A percentile compares a stretch with the other conserved stretches of the same genome.
phyloP scores from a whole-genome alignment of 192 early-diverging fungal species.

The Podila verticillata region DNA sequence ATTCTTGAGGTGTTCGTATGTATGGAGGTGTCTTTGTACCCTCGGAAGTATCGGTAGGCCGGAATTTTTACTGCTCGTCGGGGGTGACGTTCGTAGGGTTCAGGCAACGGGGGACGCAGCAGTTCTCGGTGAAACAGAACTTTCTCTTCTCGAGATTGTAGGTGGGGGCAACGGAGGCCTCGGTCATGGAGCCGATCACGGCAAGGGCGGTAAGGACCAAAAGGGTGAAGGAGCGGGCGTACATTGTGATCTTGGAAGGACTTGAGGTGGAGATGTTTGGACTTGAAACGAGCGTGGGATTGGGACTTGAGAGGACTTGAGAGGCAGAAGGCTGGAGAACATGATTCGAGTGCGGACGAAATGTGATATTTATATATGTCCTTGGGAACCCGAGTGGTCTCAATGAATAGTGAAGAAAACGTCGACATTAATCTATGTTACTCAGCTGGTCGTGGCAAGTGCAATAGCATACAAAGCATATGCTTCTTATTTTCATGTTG shows the following conservation, averaged over 20 bases:
- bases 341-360: too few relatives aligned
- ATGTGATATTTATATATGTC: too few relatives aligned
- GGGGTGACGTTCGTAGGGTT: not conserved
- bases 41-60: not conserved
- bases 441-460: too few relatives aligned
- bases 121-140: not conserved
- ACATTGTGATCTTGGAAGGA: not conserved
- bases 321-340: not conserved
- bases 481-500: too few relatives aligned
- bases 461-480: too few relatives aligned
- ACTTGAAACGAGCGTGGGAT: not conserved
- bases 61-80: not conserved
- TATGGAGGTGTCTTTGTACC: too few relatives aligned
- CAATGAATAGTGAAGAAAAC: too few relatives aligned
- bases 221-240: not conserved
- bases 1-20: too few relatives aligned
- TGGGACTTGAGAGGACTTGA: not conserved
- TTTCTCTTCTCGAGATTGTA: slow-evolving; percentile 4
- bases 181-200: slow-evolving; percentile 2
- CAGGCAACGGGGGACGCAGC: not conserved
- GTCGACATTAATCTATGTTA: too few relatives aligned
- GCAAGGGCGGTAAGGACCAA: not conserved
- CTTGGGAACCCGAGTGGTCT: too few relatives aligned
- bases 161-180: not conserved
- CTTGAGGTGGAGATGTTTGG: not conserved